Percentiles rank a stretch among this genome's conserved stretches.
phyloP scores from a whole-genome alignment of 2,329 filamentous ascomycete genomes.

The Hirsutella rhossiliensis region DNA sequence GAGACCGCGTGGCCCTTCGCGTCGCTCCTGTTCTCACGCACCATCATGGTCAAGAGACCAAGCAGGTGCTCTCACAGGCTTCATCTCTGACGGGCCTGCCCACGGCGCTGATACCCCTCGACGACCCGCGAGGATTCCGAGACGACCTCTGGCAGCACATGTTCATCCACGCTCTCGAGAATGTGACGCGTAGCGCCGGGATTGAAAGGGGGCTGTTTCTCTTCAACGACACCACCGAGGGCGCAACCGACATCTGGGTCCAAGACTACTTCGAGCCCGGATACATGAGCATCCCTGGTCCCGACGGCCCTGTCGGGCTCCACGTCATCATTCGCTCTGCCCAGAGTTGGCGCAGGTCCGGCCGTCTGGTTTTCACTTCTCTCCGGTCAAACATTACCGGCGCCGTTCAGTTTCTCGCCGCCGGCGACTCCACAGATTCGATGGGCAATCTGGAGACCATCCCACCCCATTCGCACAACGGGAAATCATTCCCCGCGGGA shows the following conservation, averaged over 20 bases:
- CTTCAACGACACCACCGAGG: too few relatives aligned
- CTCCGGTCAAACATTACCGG: conserved; percentile 17
- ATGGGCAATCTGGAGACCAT: conserved; percentile 25
- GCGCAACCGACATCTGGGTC: conserved; percentile 22
- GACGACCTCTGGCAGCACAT: not conserved
- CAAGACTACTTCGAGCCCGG: conserved; percentile 27
- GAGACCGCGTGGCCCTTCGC: conserved; percentile 18
- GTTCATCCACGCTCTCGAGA: not conserved
- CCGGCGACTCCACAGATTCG: conserved; percentile 8
- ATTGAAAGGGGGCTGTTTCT: too few relatives aligned
- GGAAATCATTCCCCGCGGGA: conserved; percentile 9
- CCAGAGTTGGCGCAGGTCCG: conserved; percentile 5
- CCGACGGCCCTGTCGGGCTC: conserved; percentile 17
- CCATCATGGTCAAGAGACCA: conserved; percentile 19
- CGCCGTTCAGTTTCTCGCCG: conserved; percentile 14
- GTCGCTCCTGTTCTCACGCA: conserved; percentile 25
- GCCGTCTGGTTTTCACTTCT: conserved; percentile 19
- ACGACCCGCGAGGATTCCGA: conserved; percentile 7
- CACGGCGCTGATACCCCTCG: conserved; percentile 10
- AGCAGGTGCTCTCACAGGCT: conserved; percentile 13
- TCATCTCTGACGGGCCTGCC: conserved; percentile 1
- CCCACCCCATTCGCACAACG: conserved; percentile 15
- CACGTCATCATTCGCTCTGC: conserved; percentile 20
- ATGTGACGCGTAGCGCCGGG: not conserved
- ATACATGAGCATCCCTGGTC: conserved; percentile 25